Conservation (phyloP, 495 filamentous ascomycete genomes). For the Penicillium maclennaniae region DNA sequence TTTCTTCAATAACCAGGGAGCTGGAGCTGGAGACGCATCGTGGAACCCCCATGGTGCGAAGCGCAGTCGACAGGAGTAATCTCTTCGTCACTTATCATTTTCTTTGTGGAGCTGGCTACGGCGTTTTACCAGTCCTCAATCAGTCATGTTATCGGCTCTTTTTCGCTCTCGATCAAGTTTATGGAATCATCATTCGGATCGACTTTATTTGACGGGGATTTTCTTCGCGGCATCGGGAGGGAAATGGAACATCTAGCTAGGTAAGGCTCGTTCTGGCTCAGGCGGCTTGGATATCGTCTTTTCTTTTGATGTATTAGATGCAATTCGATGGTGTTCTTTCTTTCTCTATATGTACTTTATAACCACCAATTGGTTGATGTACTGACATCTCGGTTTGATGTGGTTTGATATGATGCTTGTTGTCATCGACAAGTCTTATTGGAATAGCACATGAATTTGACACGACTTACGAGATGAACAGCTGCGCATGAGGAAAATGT, state of each 20-base stretch:
- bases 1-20: conserved; percentile 60
- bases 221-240: neutral
- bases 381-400: neutral
- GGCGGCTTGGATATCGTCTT: conserved; percentile 3
- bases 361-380: neutral
- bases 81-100: neutral
- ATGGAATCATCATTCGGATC: neutral
- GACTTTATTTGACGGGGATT: neutral
- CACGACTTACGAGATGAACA: neutral
- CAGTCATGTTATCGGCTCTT: neutral
- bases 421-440: neutral
- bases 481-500: neutral
- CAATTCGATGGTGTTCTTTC: conserved; percentile 13
- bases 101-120: conserved; percentile 8
- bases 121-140: conserved; percentile 4
- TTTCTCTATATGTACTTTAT: conserved; percentile 3
- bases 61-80: conserved; percentile 64
- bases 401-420: neutral
- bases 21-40: conserved; percentile 49
- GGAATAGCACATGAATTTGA: neutral
- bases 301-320: conserved; percentile 16
- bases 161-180: neutral
- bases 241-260: neutral
- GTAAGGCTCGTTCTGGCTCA: conserved; percentile 3
- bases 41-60: conserved; percentile 88